A percentile compares a stretch with the other conserved stretches of the same genome.
These are phyloP conservation scores for Plasmopara halstedii DNA, from an alignment of 352 stramenopile genomes.

Conservation along the genomic window DNA sequence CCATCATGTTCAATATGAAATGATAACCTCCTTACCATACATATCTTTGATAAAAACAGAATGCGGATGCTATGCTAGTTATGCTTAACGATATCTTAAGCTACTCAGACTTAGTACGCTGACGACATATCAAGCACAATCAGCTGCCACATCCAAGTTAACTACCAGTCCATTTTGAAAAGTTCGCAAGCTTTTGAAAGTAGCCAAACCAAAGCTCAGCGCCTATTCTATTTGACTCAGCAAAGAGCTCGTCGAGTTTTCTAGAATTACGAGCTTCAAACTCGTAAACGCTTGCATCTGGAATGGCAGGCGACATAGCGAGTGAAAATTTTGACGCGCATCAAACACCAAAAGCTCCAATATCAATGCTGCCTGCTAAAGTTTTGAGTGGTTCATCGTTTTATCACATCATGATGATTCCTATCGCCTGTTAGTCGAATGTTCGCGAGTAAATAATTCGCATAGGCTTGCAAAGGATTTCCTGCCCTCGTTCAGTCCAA, in stretches of 20 bases:
- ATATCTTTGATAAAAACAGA: slow-evolving; percentile 47
- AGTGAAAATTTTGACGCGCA: slow-evolving; percentile 49
- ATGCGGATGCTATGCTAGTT: slow-evolving; percentile 35
- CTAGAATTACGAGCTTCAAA: slow-evolving; percentile 38
- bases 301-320: slow-evolving; percentile 36
- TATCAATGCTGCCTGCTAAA: slow-evolving; percentile 35
- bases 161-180: slow-evolving; percentile 59
- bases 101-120: slow-evolving; percentile 27
- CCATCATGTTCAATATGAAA: slow-evolving; percentile 57
- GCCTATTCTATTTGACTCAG: slow-evolving; percentile 44
- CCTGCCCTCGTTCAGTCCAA: too few relatives aligned
- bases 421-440: slow-evolving; percentile 39
- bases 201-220: slow-evolving; percentile 65
- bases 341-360: slow-evolving; percentile 44
- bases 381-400: slow-evolving; percentile 49
- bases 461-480: slow-evolving; percentile 29
- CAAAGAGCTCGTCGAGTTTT: slow-evolving; percentile 48
- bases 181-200: slow-evolving; percentile 58
- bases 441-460: slow-evolving; percentile 63
- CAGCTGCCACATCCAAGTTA: slow-evolving; percentile 63
- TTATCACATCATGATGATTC: slow-evolving; percentile 68
- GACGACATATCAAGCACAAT: slow-evolving; percentile 32
- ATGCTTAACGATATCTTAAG: slow-evolving; percentile 19
- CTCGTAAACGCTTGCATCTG: slow-evolving; percentile 27
- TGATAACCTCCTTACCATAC: slow-evolving; percentile 54